Evolutionary conservation across 352 stramenopile genomes (phyloP).

Genomic region (Phytopythium chamaehyphon): DNA sequence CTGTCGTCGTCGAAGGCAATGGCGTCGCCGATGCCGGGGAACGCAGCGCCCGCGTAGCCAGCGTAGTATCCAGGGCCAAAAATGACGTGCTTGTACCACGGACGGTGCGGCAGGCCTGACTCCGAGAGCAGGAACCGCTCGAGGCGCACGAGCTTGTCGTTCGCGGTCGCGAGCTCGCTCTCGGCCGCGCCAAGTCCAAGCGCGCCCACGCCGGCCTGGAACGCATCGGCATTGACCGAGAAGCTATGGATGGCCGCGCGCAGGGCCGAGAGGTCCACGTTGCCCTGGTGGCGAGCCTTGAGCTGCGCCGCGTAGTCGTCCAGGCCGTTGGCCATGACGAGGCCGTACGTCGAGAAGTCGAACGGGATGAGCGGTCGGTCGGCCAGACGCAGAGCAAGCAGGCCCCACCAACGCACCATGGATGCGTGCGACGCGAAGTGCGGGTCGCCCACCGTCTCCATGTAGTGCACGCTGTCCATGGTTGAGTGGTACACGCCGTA

Average conservation of each 20-base stretch:
- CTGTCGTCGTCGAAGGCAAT: constrained; percentile 29
- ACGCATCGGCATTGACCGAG: constrained; percentile 19
- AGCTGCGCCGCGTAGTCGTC: constrained; percentile 24
- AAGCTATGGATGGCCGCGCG: constrained; percentile 28
- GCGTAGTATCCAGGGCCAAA: constrained; percentile 41
- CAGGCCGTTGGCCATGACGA: constrained; percentile 30
- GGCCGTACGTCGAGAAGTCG: constrained; percentile 19
- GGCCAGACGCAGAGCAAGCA: constrained; percentile 36
- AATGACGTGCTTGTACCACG: constrained; percentile 44
- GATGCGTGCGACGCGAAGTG: constrained; percentile 29
- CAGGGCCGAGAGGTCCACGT: constrained; percentile 24
- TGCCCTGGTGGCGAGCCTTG: constrained; percentile 11
- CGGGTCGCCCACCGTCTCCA: constrained; percentile 42
- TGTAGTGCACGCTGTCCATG: constrained; percentile 64
- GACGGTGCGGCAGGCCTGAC: constrained; percentile 28
- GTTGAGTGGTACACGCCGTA: constrained; percentile 81
- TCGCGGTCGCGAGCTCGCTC: constrained; percentile 7
- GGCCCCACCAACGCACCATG: constrained; percentile 31
- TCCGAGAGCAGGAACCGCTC: constrained; percentile 33
- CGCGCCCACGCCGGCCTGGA: constrained; percentile 18
- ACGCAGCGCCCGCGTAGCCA: constrained; percentile 30
- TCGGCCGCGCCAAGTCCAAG: constrained; percentile 8
- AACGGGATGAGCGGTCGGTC: constrained; percentile 13
- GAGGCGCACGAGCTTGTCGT: constrained; percentile 33
- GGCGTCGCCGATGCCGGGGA: constrained; percentile 32